Evolutionary conservation across 805 yeast genomes (phyloP).

Genomic region (Wickerhamiella qilinensis): DNA sequence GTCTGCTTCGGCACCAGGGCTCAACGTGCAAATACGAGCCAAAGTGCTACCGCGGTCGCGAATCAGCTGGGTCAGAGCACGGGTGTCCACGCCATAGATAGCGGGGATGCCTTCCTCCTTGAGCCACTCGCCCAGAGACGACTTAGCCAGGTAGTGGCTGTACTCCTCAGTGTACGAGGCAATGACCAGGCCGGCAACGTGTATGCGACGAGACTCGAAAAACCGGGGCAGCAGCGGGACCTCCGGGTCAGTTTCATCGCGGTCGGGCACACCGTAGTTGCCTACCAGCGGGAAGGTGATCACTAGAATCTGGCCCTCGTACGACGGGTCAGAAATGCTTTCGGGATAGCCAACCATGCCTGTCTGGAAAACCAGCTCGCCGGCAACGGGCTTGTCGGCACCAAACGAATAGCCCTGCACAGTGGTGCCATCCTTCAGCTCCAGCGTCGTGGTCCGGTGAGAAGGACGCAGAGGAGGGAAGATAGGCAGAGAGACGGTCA

Average conservation of each 20-base stretch:
- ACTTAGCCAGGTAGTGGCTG: conserved; percentile 84
- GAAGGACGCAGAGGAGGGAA: conserved; percentile 78
- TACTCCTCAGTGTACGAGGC: conserved; percentile 94
- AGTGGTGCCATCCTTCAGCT: conserved; percentile 70
- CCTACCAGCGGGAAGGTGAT: conserved; percentile 95
- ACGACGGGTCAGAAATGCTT: conserved; percentile 94
- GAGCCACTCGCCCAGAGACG: conserved; percentile 88
- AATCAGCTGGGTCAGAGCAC: conserved; percentile 82
- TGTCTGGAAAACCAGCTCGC: conserved; percentile 97
- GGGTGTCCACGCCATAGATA: conserved; percentile 92
- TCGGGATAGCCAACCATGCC: conserved; percentile 99
- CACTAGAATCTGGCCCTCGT: conserved; percentile 91
- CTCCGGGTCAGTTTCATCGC: conserved; percentile 55
- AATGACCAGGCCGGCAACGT: conserved; percentile 90
- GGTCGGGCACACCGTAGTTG: conserved; percentile 97
- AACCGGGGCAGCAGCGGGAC: conserved; percentile 69
- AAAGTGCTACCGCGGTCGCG: conserved; percentile 86
- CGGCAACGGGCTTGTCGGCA: conserved; percentile 75
- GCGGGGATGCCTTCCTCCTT: conserved; percentile 88
- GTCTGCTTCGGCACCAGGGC: conserved; percentile 25
- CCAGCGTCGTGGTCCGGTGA: conserved; percentile 72
- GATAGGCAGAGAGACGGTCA: conserved; percentile 48
- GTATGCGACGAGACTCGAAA: conserved; percentile 85
- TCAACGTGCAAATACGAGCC: conserved; percentile 55
- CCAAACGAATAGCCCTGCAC: conserved; percentile 96